Evolutionary conservation across 2,329 filamentous ascomycete species (phyloP), one percentile per base, ranked within the genome.

Genomic region (Sarocladium brachiariae): DNA sequence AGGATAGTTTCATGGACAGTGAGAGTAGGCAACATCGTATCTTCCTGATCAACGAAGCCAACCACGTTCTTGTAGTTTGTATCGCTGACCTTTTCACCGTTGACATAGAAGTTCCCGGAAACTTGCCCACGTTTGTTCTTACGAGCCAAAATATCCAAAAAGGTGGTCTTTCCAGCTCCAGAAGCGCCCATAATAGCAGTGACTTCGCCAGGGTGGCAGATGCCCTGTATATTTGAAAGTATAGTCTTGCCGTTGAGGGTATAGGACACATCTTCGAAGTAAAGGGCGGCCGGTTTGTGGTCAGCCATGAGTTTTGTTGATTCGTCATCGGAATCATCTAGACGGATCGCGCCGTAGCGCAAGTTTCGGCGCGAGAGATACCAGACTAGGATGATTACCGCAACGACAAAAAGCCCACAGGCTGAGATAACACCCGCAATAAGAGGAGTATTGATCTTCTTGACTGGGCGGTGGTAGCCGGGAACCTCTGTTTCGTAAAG

Each of bases 121-220:
- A 87, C 80, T 2, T 75, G 67, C 34, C 93, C 95, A 30, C 90
- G 84, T 70, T 99, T 99, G 69, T 97, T 97, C 75, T 97, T 99
- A 55, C 91, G 84, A 8, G 93, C 93, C 43, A 99, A 74, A 53
- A 99, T 96, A 63, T 99, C 93, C 39, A 99, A 74, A 67, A 99
- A 97, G 0, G 90, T 96, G 0, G 93, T 99, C 71, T 99, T 99
- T 53, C 93, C 93, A 37, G 93, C 95, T 25, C 93, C 93, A 1
- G 93, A 99, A 7, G 93, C 92, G 51, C 93, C 93, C 92, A 99
- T 99, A 60, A 99, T 95, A 8, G 93, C 93, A 57, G 92, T 89
- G 7, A 97, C 81, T 65, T 99, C 90, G n/a, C 95, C 95, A 2
- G 92, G 90, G 58, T 87, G 86, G n/a, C 92, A 91, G 37, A 89